Base-by-base conservation (phyloP, 2,329 filamentous ascomycete genomes). In the Penicillium sp. region DNA sequence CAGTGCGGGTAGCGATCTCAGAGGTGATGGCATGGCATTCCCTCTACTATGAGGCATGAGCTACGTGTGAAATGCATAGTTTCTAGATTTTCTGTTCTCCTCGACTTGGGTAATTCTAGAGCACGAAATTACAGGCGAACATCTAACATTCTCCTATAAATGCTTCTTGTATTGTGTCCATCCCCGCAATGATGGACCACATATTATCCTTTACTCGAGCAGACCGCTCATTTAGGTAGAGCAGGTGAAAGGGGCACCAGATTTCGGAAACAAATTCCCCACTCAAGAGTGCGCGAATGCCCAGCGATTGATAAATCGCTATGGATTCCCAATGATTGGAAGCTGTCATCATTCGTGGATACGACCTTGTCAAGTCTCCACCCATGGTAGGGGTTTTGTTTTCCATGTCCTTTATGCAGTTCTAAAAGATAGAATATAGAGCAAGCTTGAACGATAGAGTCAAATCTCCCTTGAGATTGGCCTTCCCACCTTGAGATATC, bases 1-100 rank as follows among this genome's bases (percentile, higher is more conserved):
- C 86, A 96, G 91, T 58, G 94, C 88, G 0, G 94, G 93, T 0
- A 97, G 93, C 75, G 94, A 99, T 80, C 84, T 86, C 69, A 85
- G 95, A 61, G 94, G 91, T 0, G 94, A 99, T 77, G 94, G 95
- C 8, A 82, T 83, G 69, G 86, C 87, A n/a, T 78, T 87, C 64
- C 86, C 86, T n/a, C 35, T 65, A 26, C 38, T 69, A 8, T 69
- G 8, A 33, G n/a, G 4, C 1, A 25, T 28, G 33, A n/a, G 6
- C 19, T 33, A 22, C n/a, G 16, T 2, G 22, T 42, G 7, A 10
- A 14, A 37, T 52, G 35, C 35, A 14, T 37, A 6, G 13, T 14
- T 37, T 3, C 22, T 43, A 19, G 13, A 43, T 13, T 19, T 42
- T 43, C 8, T 45, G 6, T 14, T 46, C 3, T 35, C 0, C 16